phyloP scores from a whole-genome alignment of 257 asterid species.

The Thymus quinquecostatus region DNA sequence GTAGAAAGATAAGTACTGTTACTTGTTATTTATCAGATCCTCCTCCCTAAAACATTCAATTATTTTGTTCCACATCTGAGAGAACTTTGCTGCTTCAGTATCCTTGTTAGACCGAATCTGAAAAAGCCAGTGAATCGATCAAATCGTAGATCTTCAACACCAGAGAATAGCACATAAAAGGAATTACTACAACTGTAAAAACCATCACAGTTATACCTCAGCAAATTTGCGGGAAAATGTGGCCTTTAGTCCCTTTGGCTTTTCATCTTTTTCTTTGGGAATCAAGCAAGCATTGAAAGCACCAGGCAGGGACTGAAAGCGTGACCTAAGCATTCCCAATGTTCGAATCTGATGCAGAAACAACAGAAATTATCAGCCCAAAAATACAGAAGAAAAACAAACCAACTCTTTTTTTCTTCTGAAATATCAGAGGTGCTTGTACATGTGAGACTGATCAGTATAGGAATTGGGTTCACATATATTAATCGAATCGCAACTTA shows the following conservation, averaged over 20 bases:
- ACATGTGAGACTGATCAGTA: constrained; percentile 19
- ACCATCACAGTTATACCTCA: constrained; percentile 52
- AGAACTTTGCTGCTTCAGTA: constrained; percentile 83
- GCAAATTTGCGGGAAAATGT: constrained; percentile 73
- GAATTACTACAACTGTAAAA: constrained; percentile 5
- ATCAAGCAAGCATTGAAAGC: constrained; percentile 85
- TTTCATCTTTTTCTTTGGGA: constrained; percentile 69
- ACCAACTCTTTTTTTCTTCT: neutral
- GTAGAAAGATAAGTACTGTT: constrained; percentile 14
- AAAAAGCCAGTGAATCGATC: constrained; percentile 33
- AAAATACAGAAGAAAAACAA: neutral
- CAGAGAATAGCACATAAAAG: constrained; percentile 23
- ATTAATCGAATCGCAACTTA: constrained; percentile 18
- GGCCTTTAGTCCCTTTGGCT: constrained; percentile 78
- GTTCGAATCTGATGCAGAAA: constrained; percentile 78
- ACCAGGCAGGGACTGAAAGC: constrained; percentile 86
- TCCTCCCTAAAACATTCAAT: constrained; percentile 97
- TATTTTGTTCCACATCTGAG: constrained; percentile 98
- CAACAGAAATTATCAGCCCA: constrained; percentile 33
- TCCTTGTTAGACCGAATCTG: constrained; percentile 79
- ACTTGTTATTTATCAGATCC: constrained; percentile 88
- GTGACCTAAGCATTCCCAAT: constrained; percentile 91
- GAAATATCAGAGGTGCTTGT: constrained; percentile 1
- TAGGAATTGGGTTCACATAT: neutral
- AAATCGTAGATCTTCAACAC: constrained; percentile 20